Conservation (phyloP, 179 eudicot species). For the Gypsophila paniculata region DNA sequence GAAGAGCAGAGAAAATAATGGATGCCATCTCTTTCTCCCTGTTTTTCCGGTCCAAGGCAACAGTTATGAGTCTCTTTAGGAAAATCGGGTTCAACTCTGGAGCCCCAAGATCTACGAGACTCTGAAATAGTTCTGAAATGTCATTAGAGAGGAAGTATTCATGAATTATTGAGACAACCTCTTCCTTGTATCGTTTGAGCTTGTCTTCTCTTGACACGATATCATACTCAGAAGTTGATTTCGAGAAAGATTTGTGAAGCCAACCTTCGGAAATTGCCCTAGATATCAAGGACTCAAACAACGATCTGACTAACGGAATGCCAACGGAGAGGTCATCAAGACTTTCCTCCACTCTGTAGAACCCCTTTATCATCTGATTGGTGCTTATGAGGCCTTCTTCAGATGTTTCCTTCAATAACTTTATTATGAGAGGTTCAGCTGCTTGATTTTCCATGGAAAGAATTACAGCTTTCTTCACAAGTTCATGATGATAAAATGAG, state of each 20-base stretch:
- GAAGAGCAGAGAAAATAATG: conserved; percentile 82
- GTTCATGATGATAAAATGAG: conserved; percentile 89
- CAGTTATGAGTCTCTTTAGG: conserved; percentile 75
- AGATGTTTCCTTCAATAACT: conserved; percentile 71
- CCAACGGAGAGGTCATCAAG: conserved; percentile 91
- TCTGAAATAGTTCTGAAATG: conserved; percentile 85
- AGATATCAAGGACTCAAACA: conserved; percentile 56
- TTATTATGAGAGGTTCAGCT: conserved; percentile 61
- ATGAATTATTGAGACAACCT: conserved; percentile 73
- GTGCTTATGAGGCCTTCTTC: conserved; percentile 88
- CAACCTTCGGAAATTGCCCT: conserved; percentile 81
- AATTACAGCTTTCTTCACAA: conserved; percentile 82
- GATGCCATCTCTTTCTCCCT: conserved; percentile 98
- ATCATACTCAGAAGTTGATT: conserved; percentile 42
- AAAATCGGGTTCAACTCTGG: conserved; percentile 74
- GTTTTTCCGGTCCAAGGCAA: conserved; percentile 93
- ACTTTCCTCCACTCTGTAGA: conserved; percentile 73
- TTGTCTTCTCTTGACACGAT: conserved; percentile 38
- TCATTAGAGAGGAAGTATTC: conserved; percentile 95
- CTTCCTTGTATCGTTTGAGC: conserved; percentile 66
- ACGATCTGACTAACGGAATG: conserved; percentile 68
- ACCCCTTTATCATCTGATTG: conserved; percentile 93
- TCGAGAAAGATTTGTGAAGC: conserved; percentile 63
- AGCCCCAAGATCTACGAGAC: conserved; percentile 72
- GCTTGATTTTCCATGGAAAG: conserved; percentile 76